These are phyloP conservation scores for Fusarium verticillioides DNA, from an alignment of 2,329 filamentous ascomycete species.

Conservation along the genomic window DNA sequence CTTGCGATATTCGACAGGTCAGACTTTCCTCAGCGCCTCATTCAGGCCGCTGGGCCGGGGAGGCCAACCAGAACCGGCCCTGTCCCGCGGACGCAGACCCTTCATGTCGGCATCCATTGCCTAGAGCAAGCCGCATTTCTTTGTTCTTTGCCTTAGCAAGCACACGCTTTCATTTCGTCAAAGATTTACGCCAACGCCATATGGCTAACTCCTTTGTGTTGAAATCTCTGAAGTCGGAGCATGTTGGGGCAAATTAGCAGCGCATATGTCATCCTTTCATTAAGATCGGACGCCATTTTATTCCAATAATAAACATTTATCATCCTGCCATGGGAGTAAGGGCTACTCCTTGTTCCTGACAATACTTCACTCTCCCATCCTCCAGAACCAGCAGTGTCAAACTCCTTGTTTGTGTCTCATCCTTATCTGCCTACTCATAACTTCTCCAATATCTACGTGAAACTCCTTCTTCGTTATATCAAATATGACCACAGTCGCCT, in stretches of 20 bases:
- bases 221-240: slow-evolving; percentile 23
- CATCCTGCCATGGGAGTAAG: background rate
- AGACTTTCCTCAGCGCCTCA: slow-evolving; percentile 12
- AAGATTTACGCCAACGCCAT: slow-evolving; percentile 21
- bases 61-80: slow-evolving; percentile 22
- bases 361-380: background rate
- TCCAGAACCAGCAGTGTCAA: background rate
- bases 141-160: slow-evolving; percentile 44
- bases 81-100: slow-evolving; percentile 17
- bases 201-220: slow-evolving; percentile 27
- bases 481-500: slow-evolving; percentile 32
- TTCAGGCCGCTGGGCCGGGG: slow-evolving; percentile 13
- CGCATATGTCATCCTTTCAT: slow-evolving; percentile 27
- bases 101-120: slow-evolving; percentile 14
- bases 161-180: slow-evolving; percentile 28
- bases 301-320: slow-evolving; percentile 32
- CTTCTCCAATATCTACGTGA: slow-evolving; percentile 4
- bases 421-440: background rate
- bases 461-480: background rate
- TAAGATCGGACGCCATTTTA: slow-evolving; percentile 34
- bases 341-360: background rate
- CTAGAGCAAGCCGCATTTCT: slow-evolving; percentile 40
- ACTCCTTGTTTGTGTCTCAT: background rate
- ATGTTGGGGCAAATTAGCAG: slow-evolving; percentile 13
- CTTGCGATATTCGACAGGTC: background rate